Evolutionary conservation across 2,329 filamentous ascomycete species (phyloP), one percentile per base, ranked within the genome.

Genomic region (Mariannaea sp.): DNA sequence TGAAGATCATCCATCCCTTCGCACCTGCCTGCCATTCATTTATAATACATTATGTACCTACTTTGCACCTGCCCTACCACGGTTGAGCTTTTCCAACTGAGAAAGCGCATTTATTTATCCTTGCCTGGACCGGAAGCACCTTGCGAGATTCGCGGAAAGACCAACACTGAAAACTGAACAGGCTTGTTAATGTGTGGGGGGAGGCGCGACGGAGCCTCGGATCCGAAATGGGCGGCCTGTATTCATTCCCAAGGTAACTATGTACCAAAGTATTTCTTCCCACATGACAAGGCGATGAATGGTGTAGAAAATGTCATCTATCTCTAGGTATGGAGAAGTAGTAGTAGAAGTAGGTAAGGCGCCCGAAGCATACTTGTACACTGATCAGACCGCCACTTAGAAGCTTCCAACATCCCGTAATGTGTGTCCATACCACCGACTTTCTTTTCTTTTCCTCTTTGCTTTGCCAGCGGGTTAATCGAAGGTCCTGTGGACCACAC

Each of bases 391-490:
- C n/a, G n/a, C 26, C 39, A 44, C 43, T 33, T 32, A 19, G 50
- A 53, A 53, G 44, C 44, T 53, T 48, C 39, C 19, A 35, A 38
- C 35, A 26, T 16, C 38, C 50, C 44, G 33, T 43, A 19, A 14
- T 26, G 17, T 14, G n/a, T n/a, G n/a, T n/a, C n/a, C n/a, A n/a
- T 33, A 33, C 39, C 29, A 14, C 17, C 27, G 40, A 39, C 42
- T 42, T 20, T 49, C 30, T 53, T 53, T 8, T 24, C 22, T 24
- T 24, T 5, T 24, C 22, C n/a, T n/a, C n/a, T n/a, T 24, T 39
- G 47, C 19, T 30, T 32, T 48, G 44, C 50, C 43, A 44, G 44
- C 50, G 43, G 43, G 50, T 9, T 44, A 48, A 38, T 19, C n/a
- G 49, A 38, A n/a, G 43, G 39, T 24, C 13, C 43, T 32, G 44